Evolutionary conservation across 2,329 filamentous ascomycete genomes (phyloP), one percentile per base, ranked within the genome.

Genomic region (Cryphonectria japonica): DNA sequence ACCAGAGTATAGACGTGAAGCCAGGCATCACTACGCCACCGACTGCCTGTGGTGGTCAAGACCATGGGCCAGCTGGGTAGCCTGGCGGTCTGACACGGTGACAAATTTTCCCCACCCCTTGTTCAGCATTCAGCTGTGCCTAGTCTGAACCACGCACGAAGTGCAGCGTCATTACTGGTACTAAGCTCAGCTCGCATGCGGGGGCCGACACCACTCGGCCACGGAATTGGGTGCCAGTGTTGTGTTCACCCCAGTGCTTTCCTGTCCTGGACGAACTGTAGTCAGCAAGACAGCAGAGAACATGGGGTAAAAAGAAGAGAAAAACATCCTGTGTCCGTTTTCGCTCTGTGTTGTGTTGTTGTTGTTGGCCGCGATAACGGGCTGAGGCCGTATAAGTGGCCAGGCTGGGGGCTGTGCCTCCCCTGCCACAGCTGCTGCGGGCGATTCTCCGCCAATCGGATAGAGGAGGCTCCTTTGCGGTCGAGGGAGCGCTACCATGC

Each of bases 1-100:
- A 52, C 60, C 32, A n/a, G 29, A 26, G 46, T 37, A 16, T 39
- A 6, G 19, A 68, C 26, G 3, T 14, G 3, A 22, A 34, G 67
- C 71, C 52, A 72, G 71, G 71, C 71, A 72, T 63, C 71, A 67
- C 66, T 64, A 37, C 59, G 39, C 54, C 52, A 46, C 52, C 59
- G 22, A 60, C 57, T 68, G 66, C 57, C 66, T 68, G 26, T 60
- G 66, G 39, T 60, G 66, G 41, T 39, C 66, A 46, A 68, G 61
- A 43, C 39, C 29, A 54, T 7, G 22, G 41, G 43, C 67, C 32
- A 39, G 57, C 66, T 32, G 26, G n/a, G 63, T 29, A 65, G 63
- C 63, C 63, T 65, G 29, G 41, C 37, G 22, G 43, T 63, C 67
- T 62, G 59, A 68, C 41, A 62, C 46, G 46, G 46, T n/a, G 46